Evolutionary conservation across 1,284 basidiomycete species (phyloP).

Genomic region (Cystobasidium pallidum): DNA sequence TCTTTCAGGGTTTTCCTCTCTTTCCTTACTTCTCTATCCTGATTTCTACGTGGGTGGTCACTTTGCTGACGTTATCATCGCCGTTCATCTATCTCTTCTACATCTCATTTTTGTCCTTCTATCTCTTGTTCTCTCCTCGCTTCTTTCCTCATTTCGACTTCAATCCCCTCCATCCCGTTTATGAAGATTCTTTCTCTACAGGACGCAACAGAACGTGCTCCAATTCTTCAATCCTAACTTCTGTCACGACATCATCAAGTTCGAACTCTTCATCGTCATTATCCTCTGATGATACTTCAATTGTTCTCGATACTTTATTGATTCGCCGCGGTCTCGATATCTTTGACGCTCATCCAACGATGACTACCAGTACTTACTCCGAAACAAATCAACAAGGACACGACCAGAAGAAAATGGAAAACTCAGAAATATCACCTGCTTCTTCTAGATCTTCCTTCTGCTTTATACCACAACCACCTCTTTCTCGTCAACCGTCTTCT

Average conservation of each 20-base stretch:
- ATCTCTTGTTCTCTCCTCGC: neutral
- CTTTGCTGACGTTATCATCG: too few relatives aligned
- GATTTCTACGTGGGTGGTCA: too few relatives aligned
- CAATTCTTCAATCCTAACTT: neutral
- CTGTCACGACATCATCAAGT: neutral
- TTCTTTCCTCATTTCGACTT: neutral
- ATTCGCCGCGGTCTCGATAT: neutral
- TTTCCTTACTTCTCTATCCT: too few relatives aligned
- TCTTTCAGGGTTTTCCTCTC: neutral
- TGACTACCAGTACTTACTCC: too few relatives aligned
- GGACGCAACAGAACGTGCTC: neutral
- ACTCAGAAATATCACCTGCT: neutral
- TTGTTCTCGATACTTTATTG: neutral
- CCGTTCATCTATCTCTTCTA: neutral
- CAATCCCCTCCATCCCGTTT: neutral
- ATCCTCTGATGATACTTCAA: neutral
- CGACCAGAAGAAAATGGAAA: neutral
- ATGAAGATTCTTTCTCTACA: neutral
- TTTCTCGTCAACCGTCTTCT: neutral
- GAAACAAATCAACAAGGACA: neutral
- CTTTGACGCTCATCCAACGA: neutral
- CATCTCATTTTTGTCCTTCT: neutral
- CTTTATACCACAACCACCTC: neutral
- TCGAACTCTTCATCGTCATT: neutral
- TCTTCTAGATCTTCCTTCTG: conserved; percentile 21